phyloP scores from a whole-genome alignment of 257 asterid species.

The Solanum clarkiae region DNA sequence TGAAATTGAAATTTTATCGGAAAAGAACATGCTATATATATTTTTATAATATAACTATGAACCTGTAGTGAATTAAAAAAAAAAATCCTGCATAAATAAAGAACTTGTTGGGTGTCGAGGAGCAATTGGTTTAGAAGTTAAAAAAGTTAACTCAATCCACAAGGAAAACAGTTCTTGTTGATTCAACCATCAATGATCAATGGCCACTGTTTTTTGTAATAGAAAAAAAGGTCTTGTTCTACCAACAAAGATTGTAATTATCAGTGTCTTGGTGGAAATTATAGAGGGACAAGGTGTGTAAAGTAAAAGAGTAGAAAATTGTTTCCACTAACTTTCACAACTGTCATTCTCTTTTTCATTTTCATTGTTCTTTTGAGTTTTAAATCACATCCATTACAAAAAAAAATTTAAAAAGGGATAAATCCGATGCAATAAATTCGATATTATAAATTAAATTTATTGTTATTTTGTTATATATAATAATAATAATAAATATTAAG shows the following conservation, averaged over 20 bases:
- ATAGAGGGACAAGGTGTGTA: neutral
- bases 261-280: neutral
- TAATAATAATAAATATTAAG: neutral
- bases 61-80: neutral
- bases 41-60: neutral
- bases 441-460: neutral
- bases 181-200: no score
- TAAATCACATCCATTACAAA: neutral
- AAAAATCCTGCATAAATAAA: neutral
- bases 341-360: neutral
- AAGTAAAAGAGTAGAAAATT: neutral
- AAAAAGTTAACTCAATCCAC: neutral
- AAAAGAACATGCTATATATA: constrained; percentile 1
- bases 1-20: neutral
- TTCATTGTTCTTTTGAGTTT: neutral
- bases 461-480: neutral
- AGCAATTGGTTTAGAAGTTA: neutral
- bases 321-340: neutral
- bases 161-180: neutral
- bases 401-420: neutral
- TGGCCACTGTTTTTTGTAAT: no score
- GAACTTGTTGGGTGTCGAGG: neutral
- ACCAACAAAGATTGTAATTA: neutral
- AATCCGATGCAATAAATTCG: neutral
- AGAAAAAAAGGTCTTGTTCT: neutral